Conservation (phyloP, 176 grass and related monocot species). For the Elaeis guineensis region DNA sequence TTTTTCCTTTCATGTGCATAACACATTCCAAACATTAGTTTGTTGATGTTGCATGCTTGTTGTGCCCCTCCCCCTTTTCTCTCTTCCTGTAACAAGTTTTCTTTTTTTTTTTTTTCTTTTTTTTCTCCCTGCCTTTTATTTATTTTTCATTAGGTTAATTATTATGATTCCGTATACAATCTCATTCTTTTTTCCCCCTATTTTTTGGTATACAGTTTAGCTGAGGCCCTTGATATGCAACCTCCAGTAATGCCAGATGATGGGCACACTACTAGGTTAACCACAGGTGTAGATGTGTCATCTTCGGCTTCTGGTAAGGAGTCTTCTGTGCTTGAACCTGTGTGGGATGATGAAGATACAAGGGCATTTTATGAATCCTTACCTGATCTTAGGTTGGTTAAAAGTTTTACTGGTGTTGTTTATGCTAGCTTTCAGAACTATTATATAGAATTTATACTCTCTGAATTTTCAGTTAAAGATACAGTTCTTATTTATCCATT, state of each 20-base stretch:
- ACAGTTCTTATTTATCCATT: slow-evolving; percentile 8
- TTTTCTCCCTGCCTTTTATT: too few relatives aligned
- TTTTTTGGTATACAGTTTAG: slow-evolving; percentile 39
- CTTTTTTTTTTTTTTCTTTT: too few relatives aligned
- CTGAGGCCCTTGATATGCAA: slow-evolving; percentile 95
- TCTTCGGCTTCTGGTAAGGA: slow-evolving; percentile 54
- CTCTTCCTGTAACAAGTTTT: too few relatives aligned
- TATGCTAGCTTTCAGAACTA: too few relatives aligned
- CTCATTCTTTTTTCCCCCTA: neutral
- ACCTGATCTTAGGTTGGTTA: slow-evolving; percentile 82
- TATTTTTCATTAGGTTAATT: too few relatives aligned
- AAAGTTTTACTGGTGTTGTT: neutral
- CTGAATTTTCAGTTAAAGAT: too few relatives aligned
- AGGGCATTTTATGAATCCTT: slow-evolving; percentile 94
- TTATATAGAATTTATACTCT: too few relatives aligned
- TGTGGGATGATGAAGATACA: slow-evolving; percentile 99
- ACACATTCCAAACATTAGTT: too few relatives aligned
- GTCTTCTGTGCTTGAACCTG: slow-evolving; percentile 62
- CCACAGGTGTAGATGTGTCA: slow-evolving; percentile 56
- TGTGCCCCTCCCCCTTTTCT: too few relatives aligned
- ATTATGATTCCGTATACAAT: neutral
- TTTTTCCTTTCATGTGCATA: too few relatives aligned
- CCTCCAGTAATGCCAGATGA: slow-evolving; percentile 97
- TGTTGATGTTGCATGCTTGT: too few relatives aligned
- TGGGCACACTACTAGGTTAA: slow-evolving; percentile 84